Base-by-base conservation (phyloP, 331 rosid species). In the Spiraea crenata region DNA sequence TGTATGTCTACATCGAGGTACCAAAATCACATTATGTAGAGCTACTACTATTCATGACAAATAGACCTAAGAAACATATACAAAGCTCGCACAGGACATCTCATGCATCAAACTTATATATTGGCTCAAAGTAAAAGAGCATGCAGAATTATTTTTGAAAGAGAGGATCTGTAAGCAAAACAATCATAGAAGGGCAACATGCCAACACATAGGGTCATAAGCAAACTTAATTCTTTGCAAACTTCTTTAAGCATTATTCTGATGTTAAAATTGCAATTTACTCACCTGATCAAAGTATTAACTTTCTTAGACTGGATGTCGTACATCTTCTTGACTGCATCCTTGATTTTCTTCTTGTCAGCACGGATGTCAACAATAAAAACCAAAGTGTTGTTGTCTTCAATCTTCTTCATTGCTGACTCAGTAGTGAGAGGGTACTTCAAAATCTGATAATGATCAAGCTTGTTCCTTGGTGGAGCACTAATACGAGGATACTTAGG, bases 241-340 rank as follows among this genome's bases (percentile, higher is more conserved):
- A 49, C 5, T 56, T 56, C 39, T 4, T 10, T 9, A 25, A 38
- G 60, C 39, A 56, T 25, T 25, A 56, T 25, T 20, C 61, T 56
- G 25, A 31, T 25, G 8, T 31, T 9, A 34, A 57, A 57, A 57
- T 57, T 31, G 62, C 9, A 57, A 57, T 57, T 46, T 62, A 40
- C 75, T 57, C 57, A 82, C 96, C 96, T 91, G 85, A 89, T 89
- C 87, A 91, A 81, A 51, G 97, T 89, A 73, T 91, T 89, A 4
- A 91, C 96, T 82, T 91, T 89, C 88, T 85, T 89, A 64, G 97
- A 82, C 77, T 91, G 96, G 77, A 91, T 89, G 68, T 91, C 97
- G 1, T 91, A 91, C 97, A 91, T 89, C 75, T 91, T 91, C 84
- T 85, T 88, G 41, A 91, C 96, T 0, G 97, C 91, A 64, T 79